phyloP scores from a whole-genome alignment of 2,329 filamentous ascomycete genomes.

The Diaporthe aspalathi region DNA sequence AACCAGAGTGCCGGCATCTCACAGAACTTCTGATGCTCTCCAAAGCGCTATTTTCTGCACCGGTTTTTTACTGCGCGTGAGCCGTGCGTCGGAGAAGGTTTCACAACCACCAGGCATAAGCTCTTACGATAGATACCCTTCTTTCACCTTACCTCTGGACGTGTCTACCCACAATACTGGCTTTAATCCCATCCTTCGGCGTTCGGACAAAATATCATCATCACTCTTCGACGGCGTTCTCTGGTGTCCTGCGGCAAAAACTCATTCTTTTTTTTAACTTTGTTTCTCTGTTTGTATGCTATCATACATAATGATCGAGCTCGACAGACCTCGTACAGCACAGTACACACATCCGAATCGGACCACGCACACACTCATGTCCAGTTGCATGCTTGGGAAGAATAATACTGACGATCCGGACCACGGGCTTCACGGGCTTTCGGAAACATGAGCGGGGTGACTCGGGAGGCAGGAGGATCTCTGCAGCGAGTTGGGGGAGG shows the following conservation, averaged over 20 bases:
- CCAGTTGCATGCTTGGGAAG: neutral
- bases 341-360: slow-evolving; percentile 6
- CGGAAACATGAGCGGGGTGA: neutral
- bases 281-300: slow-evolving; percentile 8
- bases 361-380: slow-evolving; percentile 1
- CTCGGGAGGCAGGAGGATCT: neutral
- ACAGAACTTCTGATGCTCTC: slow-evolving; percentile 83
- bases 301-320: slow-evolving; percentile 13
- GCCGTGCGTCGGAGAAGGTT: slow-evolving; percentile 22
- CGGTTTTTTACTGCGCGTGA: slow-evolving; percentile 4
- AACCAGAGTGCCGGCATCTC: slow-evolving; percentile 90
- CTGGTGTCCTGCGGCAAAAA: slow-evolving; percentile 31
- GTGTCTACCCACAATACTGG: slow-evolving; percentile 33
- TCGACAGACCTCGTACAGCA: slow-evolving; percentile 1
- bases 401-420: neutral
- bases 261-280: neutral
- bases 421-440: neutral
- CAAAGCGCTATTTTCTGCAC: neutral
- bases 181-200: slow-evolving; percentile 36
- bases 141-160: slow-evolving; percentile 26
- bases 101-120: slow-evolving; percentile 32
- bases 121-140: slow-evolving; percentile 39
- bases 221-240: slow-evolving; percentile 20
- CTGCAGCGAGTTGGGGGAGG: neutral
- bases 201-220: slow-evolving; percentile 33